A percentile compares a stretch with the other conserved stretches of the same genome.
Evolutionary conservation across 805 yeast genomes (phyloP).

Genomic region (Cyberlindnera mycetangii): DNA sequence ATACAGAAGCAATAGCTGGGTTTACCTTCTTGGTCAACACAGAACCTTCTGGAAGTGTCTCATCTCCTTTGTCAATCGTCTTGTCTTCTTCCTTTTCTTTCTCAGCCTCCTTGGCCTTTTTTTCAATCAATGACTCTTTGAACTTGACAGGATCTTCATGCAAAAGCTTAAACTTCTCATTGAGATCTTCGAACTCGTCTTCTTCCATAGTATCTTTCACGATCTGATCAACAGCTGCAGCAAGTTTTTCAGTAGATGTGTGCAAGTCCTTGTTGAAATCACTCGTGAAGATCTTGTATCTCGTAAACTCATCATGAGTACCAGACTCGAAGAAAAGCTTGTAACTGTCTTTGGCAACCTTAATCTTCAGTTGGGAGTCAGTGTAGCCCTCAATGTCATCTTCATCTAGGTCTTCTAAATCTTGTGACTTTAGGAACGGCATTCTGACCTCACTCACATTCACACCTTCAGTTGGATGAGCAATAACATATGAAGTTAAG

Average conservation of each 20-base stretch:
- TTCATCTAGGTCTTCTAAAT: conserved; percentile 42
- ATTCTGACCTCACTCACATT: conserved; percentile 69
- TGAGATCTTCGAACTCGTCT: conserved; percentile 9
- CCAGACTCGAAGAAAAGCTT: conserved; percentile 76
- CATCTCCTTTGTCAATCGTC: conserved; percentile 25
- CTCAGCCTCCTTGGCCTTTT: conserved; percentile 10
- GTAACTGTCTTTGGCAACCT: conserved; percentile 75
- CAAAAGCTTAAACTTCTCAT: conserved; percentile 6
- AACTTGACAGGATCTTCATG: conserved; percentile 10
- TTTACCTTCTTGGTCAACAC: conserved; percentile 18
- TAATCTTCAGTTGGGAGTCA: conserved; percentile 70
- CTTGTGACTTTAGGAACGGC: conserved; percentile 68
- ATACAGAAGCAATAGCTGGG: conserved; percentile 23
- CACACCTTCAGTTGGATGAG: conserved; percentile 97
- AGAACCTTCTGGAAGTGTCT: conserved; percentile 17
- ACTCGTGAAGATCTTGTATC: conserved; percentile 47
- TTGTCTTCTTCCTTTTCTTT: conserved; percentile 19
- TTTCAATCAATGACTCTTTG: conserved; percentile 11
- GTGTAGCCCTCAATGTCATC: conserved; percentile 57
- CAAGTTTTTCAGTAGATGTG: conserved; percentile 30
- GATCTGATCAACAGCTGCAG: conserved; percentile 10
- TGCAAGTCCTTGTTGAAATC: conserved; percentile 36
- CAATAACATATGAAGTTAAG: conserved; percentile 86
- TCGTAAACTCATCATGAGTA: conserved; percentile 74
- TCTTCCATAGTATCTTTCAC: conserved; percentile 9